These are phyloP conservation scores for Aspergillus ruber DNA, from an alignment of 2,329 filamentous ascomycete species.

Conservation along the genomic window DNA sequence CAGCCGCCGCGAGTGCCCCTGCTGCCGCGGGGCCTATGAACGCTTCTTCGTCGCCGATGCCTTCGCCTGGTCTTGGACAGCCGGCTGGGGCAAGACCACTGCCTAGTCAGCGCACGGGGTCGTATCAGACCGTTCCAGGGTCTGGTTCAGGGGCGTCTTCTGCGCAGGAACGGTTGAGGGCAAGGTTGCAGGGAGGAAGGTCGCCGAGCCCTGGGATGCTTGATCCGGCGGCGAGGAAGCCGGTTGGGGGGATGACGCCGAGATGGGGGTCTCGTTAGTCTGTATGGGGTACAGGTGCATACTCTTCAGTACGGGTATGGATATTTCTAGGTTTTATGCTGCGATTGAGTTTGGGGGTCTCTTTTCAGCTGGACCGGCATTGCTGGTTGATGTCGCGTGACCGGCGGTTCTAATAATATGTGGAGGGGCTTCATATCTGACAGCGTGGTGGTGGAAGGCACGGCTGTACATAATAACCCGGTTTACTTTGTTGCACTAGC, in stretches of 20 bases:
- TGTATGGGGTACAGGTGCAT: too few relatives aligned
- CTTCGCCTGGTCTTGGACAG: slow-evolving; percentile 15
- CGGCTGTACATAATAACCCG: too few relatives aligned
- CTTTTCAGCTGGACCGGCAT: too few relatives aligned
- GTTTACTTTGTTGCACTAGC: too few relatives aligned
- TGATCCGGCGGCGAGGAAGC: slow-evolving; percentile 28
- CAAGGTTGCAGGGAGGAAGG: slow-evolving; percentile 61
- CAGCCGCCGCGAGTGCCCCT: slow-evolving; percentile 17
- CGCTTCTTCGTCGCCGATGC: slow-evolving; percentile 21
- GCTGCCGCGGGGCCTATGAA: slow-evolving; percentile 8
- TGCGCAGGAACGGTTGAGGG: slow-evolving; percentile 76
- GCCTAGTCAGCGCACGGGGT: slow-evolving; percentile 67
- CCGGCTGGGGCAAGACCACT: slow-evolving; percentile 50
- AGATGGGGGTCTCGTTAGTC: neutral
- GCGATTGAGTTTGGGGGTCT: too few relatives aligned
- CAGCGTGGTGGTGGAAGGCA: too few relatives aligned
- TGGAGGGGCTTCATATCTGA: too few relatives aligned
- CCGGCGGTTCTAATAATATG: too few relatives aligned
- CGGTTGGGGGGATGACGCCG: slow-evolving; percentile 16
- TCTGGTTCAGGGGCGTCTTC: slow-evolving; percentile 26
- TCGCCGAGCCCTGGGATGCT: slow-evolving; percentile 27
- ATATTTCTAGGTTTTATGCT: too few relatives aligned
- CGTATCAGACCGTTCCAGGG: slow-evolving; percentile 56
- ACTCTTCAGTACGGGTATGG: too few relatives aligned
- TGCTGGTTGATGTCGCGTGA: too few relatives aligned